Percentiles rank a stretch among this genome's conserved stretches.
Conservation (phyloP, 805 yeast species). For the Pichia sporocuriosa region DNA sequence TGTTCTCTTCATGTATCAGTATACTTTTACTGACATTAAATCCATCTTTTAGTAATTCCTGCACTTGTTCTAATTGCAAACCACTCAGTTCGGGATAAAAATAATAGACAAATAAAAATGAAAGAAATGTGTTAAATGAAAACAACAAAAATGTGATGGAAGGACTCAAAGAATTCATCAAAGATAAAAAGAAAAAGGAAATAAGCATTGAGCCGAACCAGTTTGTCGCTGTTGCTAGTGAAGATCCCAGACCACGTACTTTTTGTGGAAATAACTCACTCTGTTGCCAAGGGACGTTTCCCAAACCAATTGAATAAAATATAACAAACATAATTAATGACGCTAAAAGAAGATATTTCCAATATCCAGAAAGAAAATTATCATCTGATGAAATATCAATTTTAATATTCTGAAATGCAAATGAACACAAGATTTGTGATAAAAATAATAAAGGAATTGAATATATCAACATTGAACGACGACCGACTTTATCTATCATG, state of each 20-base stretch:
- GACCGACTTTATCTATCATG: slow-evolving; percentile 45
- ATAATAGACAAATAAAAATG: slow-evolving; percentile 40
- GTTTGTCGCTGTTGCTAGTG: slow-evolving; percentile 29
- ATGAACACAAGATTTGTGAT: slow-evolving; percentile 44
- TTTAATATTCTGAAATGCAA: slow-evolving; percentile 41
- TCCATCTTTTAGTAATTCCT: slow-evolving; percentile 37
- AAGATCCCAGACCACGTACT: slow-evolving; percentile 45
- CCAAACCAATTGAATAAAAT: slow-evolving; percentile 48
- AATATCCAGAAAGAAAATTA: slow-evolving; percentile 20
- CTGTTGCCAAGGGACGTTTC: slow-evolving; percentile 55
- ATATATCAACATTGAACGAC: slow-evolving; percentile 40
- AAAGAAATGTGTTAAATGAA: slow-evolving; percentile 37
- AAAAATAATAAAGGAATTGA: slow-evolving; percentile 42
- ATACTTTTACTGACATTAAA: slow-evolving; percentile 41
- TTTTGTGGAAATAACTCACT: slow-evolving; percentile 51
- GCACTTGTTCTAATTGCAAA: slow-evolving; percentile 47
- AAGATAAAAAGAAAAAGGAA: slow-evolving; percentile 45
- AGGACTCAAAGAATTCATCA: slow-evolving; percentile 46
- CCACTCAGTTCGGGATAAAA: slow-evolving; percentile 47
- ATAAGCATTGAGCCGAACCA: slow-evolving; percentile 51
- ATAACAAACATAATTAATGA: slow-evolving; percentile 46
- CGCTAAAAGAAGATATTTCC: slow-evolving; percentile 41
- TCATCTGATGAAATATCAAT: slow-evolving; percentile 24
- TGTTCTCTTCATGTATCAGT: slow-evolving; percentile 18
- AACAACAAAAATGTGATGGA: slow-evolving; percentile 44